Conservation (phyloP, 768 basidiomycete genomes). For the Russula sp. region DNA sequence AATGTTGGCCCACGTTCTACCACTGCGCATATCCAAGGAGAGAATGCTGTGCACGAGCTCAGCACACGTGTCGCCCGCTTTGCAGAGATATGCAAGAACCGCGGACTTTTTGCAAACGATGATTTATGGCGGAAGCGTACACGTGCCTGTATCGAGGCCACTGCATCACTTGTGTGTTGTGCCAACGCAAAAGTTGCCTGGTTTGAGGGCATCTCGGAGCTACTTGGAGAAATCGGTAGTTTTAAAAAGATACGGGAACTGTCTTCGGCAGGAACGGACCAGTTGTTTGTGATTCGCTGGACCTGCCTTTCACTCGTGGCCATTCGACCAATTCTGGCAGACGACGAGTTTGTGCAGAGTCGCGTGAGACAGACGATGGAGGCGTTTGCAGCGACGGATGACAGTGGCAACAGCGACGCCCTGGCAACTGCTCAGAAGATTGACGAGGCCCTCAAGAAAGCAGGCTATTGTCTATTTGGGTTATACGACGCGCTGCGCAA, state of each 20-base stretch:
- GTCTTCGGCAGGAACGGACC: background rate
- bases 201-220: background rate
- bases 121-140: background rate
- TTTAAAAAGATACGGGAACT: background rate
- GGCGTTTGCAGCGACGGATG: background rate
- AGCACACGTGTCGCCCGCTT: background rate
- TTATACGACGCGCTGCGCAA: background rate
- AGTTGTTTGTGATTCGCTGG: background rate
- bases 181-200: background rate
- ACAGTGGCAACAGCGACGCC: background rate
- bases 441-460: background rate
- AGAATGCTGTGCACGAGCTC: background rate
- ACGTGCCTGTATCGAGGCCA: background rate
- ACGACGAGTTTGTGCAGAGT: background rate
- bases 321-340: background rate
- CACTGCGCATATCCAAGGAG: background rate
- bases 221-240: background rate
- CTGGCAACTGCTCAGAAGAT: background rate
- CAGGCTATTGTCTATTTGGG: background rate
- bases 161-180: background rate
- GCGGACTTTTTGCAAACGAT: background rate
- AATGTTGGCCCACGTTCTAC: background rate
- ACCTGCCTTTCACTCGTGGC: conserved; percentile 1
- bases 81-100: background rate
- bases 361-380: too few relatives aligned